Evolutionary conservation across 495 filamentous ascomycete species (phyloP).

Genomic region (Aspergillus diversus): DNA sequence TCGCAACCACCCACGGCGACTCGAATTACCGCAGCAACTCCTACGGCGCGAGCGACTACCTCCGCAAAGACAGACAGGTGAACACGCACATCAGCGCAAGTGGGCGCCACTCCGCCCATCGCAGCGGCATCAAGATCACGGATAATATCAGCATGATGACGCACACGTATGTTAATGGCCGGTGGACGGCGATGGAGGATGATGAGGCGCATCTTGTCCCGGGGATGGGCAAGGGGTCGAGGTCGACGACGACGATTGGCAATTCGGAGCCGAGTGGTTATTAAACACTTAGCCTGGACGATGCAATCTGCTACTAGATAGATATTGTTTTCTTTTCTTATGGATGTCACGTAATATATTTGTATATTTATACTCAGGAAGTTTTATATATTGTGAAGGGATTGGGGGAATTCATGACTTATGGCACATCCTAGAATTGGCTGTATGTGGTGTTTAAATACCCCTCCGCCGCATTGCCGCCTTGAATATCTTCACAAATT

Average conservation of each 20-base stretch:
- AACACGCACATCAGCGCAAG: neutral
- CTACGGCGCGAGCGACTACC: neutral
- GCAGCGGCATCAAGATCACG: neutral
- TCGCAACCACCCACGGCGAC: neutral
- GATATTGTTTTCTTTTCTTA: neutral
- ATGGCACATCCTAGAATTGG: no score
- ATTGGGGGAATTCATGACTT: no score
- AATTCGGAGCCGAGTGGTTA: neutral
- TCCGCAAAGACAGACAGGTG: neutral
- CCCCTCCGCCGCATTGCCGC: slow-evolving; percentile 27
- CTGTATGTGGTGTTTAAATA: neutral
- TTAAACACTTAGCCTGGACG: no score
- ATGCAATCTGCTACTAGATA: no score
- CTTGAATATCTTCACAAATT: slow-evolving; percentile 9
- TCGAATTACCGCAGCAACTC: neutral
- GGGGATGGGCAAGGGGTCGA: neutral
- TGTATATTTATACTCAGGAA: no score
- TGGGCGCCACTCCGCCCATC: neutral
- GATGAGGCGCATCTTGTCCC: neutral
- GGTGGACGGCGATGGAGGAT: neutral
- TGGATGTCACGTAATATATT: neutral
- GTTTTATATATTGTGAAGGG: no score
- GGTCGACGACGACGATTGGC: neutral
- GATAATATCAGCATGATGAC: neutral
- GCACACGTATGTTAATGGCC: neutral